Conservation (phyloP, 2,329 filamentous ascomycete species). For the Botrytis sinoallii region DNA sequence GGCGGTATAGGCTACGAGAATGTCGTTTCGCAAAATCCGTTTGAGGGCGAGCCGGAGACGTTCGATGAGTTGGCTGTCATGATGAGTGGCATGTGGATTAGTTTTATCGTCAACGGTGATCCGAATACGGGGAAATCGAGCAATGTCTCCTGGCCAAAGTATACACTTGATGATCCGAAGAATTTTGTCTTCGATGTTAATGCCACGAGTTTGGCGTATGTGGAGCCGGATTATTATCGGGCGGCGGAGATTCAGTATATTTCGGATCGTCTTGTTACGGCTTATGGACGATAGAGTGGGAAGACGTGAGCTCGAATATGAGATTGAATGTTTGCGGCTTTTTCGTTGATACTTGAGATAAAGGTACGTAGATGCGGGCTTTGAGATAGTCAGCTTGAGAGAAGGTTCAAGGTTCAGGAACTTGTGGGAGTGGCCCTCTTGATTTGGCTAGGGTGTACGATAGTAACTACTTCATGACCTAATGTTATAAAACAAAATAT, state of each 20-base stretch:
- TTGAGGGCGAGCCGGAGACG: constrained; percentile 24
- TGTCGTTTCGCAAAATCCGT: constrained; percentile 23
- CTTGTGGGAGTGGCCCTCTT: neutral
- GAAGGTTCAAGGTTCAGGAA: neutral
- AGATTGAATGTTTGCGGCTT: neutral
- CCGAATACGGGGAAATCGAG: constrained; percentile 25
- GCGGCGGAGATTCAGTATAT: constrained; percentile 23
- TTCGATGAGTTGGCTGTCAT: constrained; percentile 24
- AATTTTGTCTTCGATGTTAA: constrained; percentile 51
- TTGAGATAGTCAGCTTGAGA: neutral
- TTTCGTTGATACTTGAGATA: neutral
- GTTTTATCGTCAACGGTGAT: constrained; percentile 28
- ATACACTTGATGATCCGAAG: constrained; percentile 40
- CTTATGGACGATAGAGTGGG: neutral
- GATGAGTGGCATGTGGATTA: constrained; percentile 31
- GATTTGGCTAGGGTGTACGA: neutral
- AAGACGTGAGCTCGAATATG: neutral
- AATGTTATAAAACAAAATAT: neutral
- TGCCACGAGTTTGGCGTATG: constrained; percentile 39
- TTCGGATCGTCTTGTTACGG: constrained; percentile 8
- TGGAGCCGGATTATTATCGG: constrained; percentile 47
- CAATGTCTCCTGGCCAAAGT: constrained; percentile 43
- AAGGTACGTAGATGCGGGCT: neutral
- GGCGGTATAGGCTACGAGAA: constrained; percentile 32
- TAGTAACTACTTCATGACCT: neutral